These are phyloP conservation scores for Trichoderma sp. DNA, from an alignment of 2,329 filamentous ascomycete species.

Conservation along the genomic window DNA sequence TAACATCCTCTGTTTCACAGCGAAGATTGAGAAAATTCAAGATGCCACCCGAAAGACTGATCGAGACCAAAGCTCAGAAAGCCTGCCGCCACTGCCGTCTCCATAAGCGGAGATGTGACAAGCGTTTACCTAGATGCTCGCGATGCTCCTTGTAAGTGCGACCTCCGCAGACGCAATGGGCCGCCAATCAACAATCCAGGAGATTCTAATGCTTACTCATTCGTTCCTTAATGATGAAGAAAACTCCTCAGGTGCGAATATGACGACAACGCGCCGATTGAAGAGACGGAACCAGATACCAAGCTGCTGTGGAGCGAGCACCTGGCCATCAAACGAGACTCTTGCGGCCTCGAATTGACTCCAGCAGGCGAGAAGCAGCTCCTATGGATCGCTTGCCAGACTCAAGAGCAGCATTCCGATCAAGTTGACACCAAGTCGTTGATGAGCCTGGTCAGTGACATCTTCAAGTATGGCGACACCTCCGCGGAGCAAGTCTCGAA, in stretches of 20 bases:
- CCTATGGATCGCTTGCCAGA: background rate
- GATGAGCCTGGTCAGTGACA: background rate
- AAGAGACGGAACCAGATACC: background rate
- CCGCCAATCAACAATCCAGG: background rate
- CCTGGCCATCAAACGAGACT: background rate
- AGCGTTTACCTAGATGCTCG: constrained; percentile 1
- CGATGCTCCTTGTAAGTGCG: constrained; percentile 5
- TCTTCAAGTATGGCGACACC: background rate
- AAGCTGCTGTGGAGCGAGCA: background rate
- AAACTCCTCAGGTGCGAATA: constrained; percentile 9
- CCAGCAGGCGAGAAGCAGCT: constrained; percentile 9
- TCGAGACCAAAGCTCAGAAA: background rate
- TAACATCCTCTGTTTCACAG: background rate
- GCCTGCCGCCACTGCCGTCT: constrained; percentile 1
- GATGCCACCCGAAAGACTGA: background rate
- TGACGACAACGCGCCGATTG: background rate
- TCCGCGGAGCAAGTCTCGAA: background rate
- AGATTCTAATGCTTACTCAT: background rate
- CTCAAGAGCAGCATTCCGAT: background rate
- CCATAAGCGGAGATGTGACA: constrained; percentile 15
- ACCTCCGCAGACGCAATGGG: background rate
- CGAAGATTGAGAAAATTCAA: background rate
- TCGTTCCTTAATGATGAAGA: background rate
- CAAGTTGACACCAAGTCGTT: background rate
- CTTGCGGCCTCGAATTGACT: constrained; percentile 8